Evolutionary conservation across 345 rosid genomes (phyloP).

Genomic region (Alliaria petiolata): DNA sequence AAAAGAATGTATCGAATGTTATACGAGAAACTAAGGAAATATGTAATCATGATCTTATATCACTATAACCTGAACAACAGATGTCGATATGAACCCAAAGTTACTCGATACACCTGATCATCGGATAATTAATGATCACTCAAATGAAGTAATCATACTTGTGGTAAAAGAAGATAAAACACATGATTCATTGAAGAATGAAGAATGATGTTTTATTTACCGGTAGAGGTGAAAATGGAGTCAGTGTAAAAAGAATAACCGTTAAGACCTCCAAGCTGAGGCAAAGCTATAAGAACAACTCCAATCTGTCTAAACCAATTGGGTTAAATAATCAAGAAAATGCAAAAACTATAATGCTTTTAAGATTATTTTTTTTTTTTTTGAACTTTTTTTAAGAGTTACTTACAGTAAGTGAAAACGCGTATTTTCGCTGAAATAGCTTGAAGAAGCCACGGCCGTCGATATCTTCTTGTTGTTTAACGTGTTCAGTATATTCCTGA

Average conservation of each 20-base stretch:
- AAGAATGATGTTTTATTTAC: constrained; percentile 27
- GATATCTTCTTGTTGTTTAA: constrained; percentile 1
- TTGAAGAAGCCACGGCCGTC: not conserved
- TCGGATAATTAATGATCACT: not conserved
- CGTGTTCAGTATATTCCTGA: constrained; percentile 26
- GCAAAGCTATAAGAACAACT: constrained; percentile 74
- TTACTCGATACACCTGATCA: constrained; percentile 66
- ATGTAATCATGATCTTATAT: not conserved
- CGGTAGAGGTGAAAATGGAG: constrained; percentile 50
- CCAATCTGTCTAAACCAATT: constrained; percentile 42
- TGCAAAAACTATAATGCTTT: not conserved
- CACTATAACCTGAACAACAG: constrained; percentile 65
- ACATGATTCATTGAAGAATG: constrained; percentile 36
- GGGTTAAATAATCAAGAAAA: not conserved
- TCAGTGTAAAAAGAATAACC: constrained; percentile 53
- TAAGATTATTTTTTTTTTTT: not conserved
- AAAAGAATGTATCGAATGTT: not conserved
- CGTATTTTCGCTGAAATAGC: constrained; percentile 27
- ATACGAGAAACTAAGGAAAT: not conserved
- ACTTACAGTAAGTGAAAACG: constrained; percentile 18
- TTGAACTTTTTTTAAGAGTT: not conserved
- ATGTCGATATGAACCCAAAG: constrained; percentile 68
- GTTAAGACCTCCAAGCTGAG: constrained; percentile 74
- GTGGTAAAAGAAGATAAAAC: not conserved
- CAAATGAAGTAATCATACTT: not conserved